Conservation (phyloP, 352 stramenopile genomes). For the Phytophthora sojae region DNA sequence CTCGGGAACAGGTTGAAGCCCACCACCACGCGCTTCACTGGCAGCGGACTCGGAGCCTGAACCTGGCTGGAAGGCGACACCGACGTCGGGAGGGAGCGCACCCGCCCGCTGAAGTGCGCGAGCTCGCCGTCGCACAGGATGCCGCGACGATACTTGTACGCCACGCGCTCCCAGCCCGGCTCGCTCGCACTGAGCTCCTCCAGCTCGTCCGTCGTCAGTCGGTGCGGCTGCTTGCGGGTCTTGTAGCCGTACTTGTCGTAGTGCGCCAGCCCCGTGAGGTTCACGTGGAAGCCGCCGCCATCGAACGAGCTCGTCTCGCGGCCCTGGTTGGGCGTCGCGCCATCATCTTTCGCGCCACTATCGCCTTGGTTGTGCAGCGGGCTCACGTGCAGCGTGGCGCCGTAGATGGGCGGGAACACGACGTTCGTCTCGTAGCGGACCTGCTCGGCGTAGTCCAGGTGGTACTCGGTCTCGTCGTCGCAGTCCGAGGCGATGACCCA, state of each 20-base stretch:
- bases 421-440: slow-evolving; percentile 81
- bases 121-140: slow-evolving; percentile 79
- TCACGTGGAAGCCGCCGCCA: slow-evolving; percentile 72
- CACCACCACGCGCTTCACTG: slow-evolving; percentile 72
- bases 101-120: slow-evolving; percentile 70
- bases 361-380: slow-evolving; percentile 34
- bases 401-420: slow-evolving; percentile 73
- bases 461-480: slow-evolving; percentile 72
- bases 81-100: slow-evolving; percentile 48
- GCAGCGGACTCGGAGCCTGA: slow-evolving; percentile 1
- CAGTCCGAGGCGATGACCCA: slow-evolving; percentile 77
- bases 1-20: slow-evolving; percentile 80
- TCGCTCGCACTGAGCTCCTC: slow-evolving; percentile 41
- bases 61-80: neutral
- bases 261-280: slow-evolving; percentile 55
- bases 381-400: slow-evolving; percentile 79
- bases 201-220: slow-evolving; percentile 59
- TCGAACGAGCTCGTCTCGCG: slow-evolving; percentile 35
- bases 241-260: slow-evolving; percentile 78
- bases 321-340: neutral
- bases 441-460: slow-evolving; percentile 79
- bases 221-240: slow-evolving; percentile 46
- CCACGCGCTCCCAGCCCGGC: slow-evolving; percentile 49
- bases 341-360: neutral
- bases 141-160: slow-evolving; percentile 64